These are phyloP conservation scores for Calophaca sinica DNA, from an alignment of 306 rosid species.

Conservation along the genomic window DNA sequence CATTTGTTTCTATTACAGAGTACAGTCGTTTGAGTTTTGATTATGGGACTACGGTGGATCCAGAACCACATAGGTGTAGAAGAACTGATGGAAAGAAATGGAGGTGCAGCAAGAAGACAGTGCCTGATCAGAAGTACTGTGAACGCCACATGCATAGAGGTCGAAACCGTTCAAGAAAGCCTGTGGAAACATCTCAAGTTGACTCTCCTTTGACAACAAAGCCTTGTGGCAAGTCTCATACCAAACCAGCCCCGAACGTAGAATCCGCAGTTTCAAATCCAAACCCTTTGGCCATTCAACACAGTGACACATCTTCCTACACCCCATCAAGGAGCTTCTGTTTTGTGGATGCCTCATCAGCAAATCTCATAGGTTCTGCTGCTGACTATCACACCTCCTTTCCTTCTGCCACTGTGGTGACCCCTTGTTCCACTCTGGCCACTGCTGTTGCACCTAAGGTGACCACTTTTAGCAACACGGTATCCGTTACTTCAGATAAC, in stretches of 20 bases:
- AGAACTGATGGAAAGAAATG: slow-evolving; percentile 98
- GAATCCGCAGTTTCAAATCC: slow-evolving; percentile 42
- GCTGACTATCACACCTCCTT: not conserved
- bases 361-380: slow-evolving; percentile 31
- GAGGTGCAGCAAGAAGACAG: slow-evolving; percentile 66
- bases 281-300: slow-evolving; percentile 49
- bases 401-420: not conserved
- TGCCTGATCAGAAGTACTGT: slow-evolving; percentile 76
- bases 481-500: not conserved
- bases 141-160: slow-evolving; percentile 90
- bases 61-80: slow-evolving; percentile 81
- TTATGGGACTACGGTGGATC: slow-evolving; percentile 55
- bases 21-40: slow-evolving; percentile 49
- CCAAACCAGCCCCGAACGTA: slow-evolving; percentile 37
- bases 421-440: slow-evolving; percentile 16
- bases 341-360: slow-evolving; percentile 21
- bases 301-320: slow-evolving; percentile 35
- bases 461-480: not conserved
- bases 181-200: slow-evolving; percentile 72
- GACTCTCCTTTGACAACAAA: slow-evolving; percentile 51
- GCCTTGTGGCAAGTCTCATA: slow-evolving; percentile 40
- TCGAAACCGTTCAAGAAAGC: slow-evolving; percentile 99
- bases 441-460: slow-evolving; percentile 33
- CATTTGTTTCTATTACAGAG: slow-evolving; percentile 51
- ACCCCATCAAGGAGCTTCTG: slow-evolving; percentile 32